Conservation (phyloP, 2,329 filamentous ascomycete genomes). For the Clonostachys sp. region DNA sequence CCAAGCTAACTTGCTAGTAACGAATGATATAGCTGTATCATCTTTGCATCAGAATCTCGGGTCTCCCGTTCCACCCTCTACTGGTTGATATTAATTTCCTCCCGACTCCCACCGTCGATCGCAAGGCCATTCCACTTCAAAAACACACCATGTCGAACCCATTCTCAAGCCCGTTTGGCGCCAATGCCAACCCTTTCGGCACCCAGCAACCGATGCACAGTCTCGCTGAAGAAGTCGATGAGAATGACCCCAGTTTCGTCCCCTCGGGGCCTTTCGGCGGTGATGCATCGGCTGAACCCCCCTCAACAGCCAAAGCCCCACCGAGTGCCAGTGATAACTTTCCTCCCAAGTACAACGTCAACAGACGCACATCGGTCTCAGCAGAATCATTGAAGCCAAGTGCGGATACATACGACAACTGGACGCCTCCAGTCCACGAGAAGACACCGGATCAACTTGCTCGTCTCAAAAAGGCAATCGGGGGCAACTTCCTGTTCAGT, state of each 20-base stretch:
- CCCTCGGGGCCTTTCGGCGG: slow-evolving; percentile 44
- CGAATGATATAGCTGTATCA: too few relatives aligned
- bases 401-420: slow-evolving; percentile 78
- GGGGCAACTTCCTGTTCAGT: slow-evolving; percentile 88
- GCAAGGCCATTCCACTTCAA: too few relatives aligned
- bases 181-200: slow-evolving; percentile 71
- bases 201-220: slow-evolving; percentile 40
- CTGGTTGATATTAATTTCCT: too few relatives aligned
- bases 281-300: slow-evolving; percentile 40
- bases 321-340: slow-evolving; percentile 61
- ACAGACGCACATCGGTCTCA: slow-evolving; percentile 89
- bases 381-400: slow-evolving; percentile 93
- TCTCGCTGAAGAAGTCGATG: slow-evolving; percentile 74
- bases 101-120: too few relatives aligned
- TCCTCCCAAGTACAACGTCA: slow-evolving; percentile 90
- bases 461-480: slow-evolving; percentile 76
- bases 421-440: slow-evolving; percentile 79
- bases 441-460: slow-evolving; percentile 79
- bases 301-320: slow-evolving; percentile 39
- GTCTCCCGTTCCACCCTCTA: too few relatives aligned
- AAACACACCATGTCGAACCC: slow-evolving; percentile 59
- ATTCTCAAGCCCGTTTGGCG: slow-evolving; percentile 70
- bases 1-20: too few relatives aligned
- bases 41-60: too few relatives aligned
- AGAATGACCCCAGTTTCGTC: slow-evolving; percentile 53